A percentile compares a stretch with the other conserved stretches of the same genome.
phyloP scores from a whole-genome alignment of 2,329 filamentous ascomycete genomes.

The Colletotrichum lini region DNA sequence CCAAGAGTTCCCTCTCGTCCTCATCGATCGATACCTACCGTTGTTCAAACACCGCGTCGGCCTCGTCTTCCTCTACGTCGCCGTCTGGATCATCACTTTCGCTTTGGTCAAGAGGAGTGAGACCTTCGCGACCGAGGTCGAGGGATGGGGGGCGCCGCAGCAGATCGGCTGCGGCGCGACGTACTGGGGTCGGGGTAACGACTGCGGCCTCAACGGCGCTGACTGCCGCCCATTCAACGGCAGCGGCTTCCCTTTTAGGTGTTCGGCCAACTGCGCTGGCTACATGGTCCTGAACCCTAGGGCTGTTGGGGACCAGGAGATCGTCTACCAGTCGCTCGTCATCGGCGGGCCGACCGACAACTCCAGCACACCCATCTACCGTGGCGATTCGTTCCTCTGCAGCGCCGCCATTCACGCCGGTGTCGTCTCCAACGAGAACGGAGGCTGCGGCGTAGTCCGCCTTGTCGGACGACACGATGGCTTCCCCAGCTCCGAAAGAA shows the following conservation, averaged over 20 bases:
- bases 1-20: constrained; percentile 75
- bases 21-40: constrained; percentile 75
- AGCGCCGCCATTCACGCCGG: constrained; percentile 88
- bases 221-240: constrained; percentile 82
- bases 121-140: constrained; percentile 71
- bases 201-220: constrained; percentile 81
- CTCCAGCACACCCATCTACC: constrained; percentile 73
- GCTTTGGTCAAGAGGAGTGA: constrained; percentile 77
- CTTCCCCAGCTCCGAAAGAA: constrained; percentile 74
- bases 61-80: constrained; percentile 72
- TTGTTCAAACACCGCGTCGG: constrained; percentile 70
- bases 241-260: constrained; percentile 80
- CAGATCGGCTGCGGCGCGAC: constrained; percentile 77
- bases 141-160: constrained; percentile 76
- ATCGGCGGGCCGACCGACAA: constrained; percentile 74
- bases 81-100: constrained; percentile 79
- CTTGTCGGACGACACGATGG: constrained; percentile 77
- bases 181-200: constrained; percentile 80
- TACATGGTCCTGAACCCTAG: constrained; percentile 78
- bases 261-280: constrained; percentile 79
- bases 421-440: constrained; percentile 77
- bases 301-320: constrained; percentile 79
- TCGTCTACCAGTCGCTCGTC: constrained; percentile 76
- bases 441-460: constrained; percentile 86
- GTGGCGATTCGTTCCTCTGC: constrained; percentile 91